Base-by-base conservation (phyloP, 805 yeast species). In the Danielozyma ontarioensis region DNA sequence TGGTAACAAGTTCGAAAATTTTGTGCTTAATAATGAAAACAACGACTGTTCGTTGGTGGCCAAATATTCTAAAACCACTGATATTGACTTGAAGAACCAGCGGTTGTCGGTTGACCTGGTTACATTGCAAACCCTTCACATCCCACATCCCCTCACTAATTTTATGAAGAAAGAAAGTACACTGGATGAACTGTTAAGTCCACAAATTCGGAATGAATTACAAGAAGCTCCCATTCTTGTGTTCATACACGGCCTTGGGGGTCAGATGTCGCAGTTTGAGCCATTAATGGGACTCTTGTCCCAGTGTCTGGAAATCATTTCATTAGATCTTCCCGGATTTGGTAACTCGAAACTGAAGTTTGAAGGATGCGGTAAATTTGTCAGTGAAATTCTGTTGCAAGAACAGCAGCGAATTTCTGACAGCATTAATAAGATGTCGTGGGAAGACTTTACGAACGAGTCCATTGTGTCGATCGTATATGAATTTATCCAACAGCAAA, bases 221-320 rank as follows among this genome's bases (percentile, higher is more conserved):
- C 55, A 66, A 16, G 63, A 63, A 11, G 50, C 77, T 26, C 94
- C 94, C 0, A 61, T 79, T 2, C 55, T 83, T 4, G 57, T 86
- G 2, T 74, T 87, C 36, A 51, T 89, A 13, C 97, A 88, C 61
- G 97, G 97, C 0, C 57, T 90, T 14, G 97, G 97, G 1, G 97
- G 97, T 2, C 90, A 80, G 46, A 64, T 84, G 51, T 76, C 86
- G 15, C 96, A 88, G 53, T 89, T 89, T 53, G 93, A 84, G 48
- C 78, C 81, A 1, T 59, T 85, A 25, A 58, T 85, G 52, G 79
- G 77, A 17, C 64, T 76, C 32, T 74, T 84, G 43, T 62, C 81
- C 22, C 78, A 74, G 42, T 72, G 78, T 40, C 72, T 77, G 39
- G 80, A 76, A 35, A 71, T 87, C 13, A 50, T 83, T 26, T 75